These are phyloP conservation scores for Meyerozyma sp. DNA, from an alignment of 1,139 yeast species.

Conservation along the genomic window DNA sequence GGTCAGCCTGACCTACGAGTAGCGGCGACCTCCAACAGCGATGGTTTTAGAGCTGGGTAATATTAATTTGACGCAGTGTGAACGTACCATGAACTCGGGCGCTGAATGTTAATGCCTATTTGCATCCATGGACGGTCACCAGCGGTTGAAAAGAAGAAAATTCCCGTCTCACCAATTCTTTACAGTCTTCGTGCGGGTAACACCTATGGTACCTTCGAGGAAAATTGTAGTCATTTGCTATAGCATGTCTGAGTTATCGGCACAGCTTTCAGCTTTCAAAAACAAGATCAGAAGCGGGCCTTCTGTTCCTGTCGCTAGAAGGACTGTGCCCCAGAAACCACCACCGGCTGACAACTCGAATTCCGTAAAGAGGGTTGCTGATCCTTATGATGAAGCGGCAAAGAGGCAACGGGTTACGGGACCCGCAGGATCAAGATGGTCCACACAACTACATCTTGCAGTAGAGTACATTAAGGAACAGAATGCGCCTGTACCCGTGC, in stretches of 20 bases:
- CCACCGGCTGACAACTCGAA: slow-evolving; percentile 7
- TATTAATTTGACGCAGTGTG: neutral
- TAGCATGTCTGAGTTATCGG: slow-evolving; percentile 39
- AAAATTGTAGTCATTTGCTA: neutral
- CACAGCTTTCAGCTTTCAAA: slow-evolving; percentile 46
- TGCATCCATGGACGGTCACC: neutral
- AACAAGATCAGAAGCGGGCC: slow-evolving; percentile 46
- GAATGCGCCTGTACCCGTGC: slow-evolving; percentile 64
- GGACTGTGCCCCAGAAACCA: slow-evolving; percentile 14
- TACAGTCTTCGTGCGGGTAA: neutral
- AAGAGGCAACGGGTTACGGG: slow-evolving; percentile 30
- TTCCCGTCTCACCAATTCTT: neutral
- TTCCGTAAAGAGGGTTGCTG: slow-evolving; percentile 15
- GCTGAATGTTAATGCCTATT: neutral
- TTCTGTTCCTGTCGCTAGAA: slow-evolving; percentile 31
- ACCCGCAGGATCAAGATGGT: slow-evolving; percentile 53
- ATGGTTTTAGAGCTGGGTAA: slow-evolving; percentile 63
- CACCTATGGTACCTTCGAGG: neutral
- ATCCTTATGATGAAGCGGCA: slow-evolving; percentile 28
- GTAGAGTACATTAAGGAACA: slow-evolving; percentile 75
- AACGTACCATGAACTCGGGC: neutral
- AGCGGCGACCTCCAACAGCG: slow-evolving; percentile 88
- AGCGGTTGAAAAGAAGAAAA: neutral
- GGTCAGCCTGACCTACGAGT: slow-evolving; percentile 50
- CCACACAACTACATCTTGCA: slow-evolving; percentile 80